These are phyloP conservation scores for Cupressus sempervirens DNA, from an alignment of 75 land plant species.

Conservation along the genomic window DNA sequence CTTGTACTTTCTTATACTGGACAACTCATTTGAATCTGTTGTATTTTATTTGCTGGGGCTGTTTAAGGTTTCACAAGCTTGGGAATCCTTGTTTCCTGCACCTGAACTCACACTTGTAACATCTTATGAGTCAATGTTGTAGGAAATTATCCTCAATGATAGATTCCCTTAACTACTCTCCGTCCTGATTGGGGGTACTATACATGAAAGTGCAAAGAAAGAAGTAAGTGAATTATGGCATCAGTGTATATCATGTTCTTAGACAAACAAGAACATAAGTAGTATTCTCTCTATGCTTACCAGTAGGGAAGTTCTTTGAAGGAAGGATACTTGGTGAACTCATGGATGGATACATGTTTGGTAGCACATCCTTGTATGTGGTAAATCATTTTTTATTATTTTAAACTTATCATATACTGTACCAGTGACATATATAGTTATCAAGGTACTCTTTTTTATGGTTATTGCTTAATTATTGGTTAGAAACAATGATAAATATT, in stretches of 20 bases:
- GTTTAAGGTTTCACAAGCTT: neutral
- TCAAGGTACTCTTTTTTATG: neutral
- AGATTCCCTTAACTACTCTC: neutral
- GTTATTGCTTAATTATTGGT: neutral
- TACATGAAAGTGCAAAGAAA: neutral
- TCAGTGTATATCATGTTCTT: neutral
- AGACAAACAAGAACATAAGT: neutral
- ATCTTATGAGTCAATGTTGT: neutral
- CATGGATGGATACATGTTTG: constrained; percentile 1
- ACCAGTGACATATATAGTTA: neutral
- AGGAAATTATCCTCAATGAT: neutral
- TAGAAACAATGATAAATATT: constrained; percentile 1
- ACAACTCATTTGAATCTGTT: neutral
- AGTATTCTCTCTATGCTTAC: neutral
- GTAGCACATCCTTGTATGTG: neutral
- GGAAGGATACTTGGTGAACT: neutral
- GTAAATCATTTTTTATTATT: neutral
- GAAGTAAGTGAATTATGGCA: neutral
- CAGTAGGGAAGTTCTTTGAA: neutral
- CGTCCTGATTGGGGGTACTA: neutral
- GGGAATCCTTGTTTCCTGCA: neutral
- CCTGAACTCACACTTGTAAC: neutral
- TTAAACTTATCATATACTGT: neutral
- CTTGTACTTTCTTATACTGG: neutral
- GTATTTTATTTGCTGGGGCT: neutral